These are phyloP conservation scores for Coelastrella sp. DNA, from an alignment of 139 green algal species.

Conservation along the genomic window DNA sequence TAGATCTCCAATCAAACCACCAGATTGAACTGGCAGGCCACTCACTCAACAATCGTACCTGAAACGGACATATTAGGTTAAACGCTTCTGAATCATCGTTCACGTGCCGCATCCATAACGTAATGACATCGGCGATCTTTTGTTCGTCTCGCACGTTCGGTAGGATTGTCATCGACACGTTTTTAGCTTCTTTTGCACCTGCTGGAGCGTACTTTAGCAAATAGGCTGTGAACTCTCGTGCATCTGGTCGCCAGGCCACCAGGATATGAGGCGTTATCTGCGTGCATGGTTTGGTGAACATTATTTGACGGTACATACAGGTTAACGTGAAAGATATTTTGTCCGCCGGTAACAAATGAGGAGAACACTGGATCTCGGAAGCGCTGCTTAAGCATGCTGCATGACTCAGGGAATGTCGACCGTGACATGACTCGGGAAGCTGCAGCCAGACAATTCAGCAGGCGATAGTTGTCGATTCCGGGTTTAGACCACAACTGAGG, in stretches of 20 bases:
- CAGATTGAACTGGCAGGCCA: too few relatives aligned
- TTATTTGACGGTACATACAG: too few relatives aligned
- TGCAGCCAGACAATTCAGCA: too few relatives aligned
- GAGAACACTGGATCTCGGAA: too few relatives aligned
- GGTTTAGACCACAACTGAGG: too few relatives aligned
- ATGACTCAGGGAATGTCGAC: too few relatives aligned
- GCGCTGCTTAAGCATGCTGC: too few relatives aligned
- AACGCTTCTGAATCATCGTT: slow-evolving; percentile 11
- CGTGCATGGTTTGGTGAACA: neutral
- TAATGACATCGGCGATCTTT: neutral
- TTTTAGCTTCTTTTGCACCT: neutral
- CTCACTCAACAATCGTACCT: neutral
- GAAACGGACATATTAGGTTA: neutral
- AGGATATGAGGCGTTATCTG: slow-evolving; percentile 36
- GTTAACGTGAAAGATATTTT: too few relatives aligned
- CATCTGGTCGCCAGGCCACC: slow-evolving; percentile 44
- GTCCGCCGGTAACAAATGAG: too few relatives aligned
- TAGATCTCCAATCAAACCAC: too few relatives aligned
- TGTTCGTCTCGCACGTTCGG: neutral
- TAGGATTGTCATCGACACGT: slow-evolving; percentile 27
- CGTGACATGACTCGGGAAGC: too few relatives aligned
- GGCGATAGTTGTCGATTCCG: too few relatives aligned
- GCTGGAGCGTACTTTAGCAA: neutral
- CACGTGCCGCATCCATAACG: neutral
- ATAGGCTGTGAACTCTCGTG: slow-evolving; percentile 12